Conservation (phyloP, 257 asterid genomes). For the Solanum piurae region DNA sequence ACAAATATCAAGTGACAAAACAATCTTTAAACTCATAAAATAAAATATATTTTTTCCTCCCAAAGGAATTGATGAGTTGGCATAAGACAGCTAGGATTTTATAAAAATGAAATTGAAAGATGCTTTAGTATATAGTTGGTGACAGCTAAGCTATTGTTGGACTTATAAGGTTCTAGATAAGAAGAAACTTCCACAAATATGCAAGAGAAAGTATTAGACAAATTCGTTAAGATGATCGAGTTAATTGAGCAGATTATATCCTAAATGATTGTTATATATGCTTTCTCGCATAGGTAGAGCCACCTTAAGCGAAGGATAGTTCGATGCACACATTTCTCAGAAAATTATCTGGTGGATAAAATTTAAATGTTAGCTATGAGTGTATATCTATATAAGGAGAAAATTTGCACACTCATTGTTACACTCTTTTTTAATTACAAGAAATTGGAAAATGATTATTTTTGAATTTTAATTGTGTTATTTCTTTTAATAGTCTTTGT, state of each 20-base stretch:
- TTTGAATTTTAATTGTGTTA: accelerated
- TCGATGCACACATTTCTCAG: accelerated
- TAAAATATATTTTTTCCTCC: not conserved
- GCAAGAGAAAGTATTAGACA: not conserved
- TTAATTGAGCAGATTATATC: too few species aligned
- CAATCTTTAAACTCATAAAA: not conserved
- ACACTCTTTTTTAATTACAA: not conserved
- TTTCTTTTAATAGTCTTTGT: not conserved
- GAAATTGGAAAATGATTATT: not conserved
- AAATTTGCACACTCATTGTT: not conserved
- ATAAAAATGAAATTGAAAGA: not conserved
- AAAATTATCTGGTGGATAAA: too few species aligned
- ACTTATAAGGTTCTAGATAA: not conserved
- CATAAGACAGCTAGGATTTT: not conserved
- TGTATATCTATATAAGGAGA: too few species aligned
- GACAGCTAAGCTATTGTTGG: slow-evolving; percentile 3
- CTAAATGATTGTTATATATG: too few species aligned
- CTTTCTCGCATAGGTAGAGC: accelerated
- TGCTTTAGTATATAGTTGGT: not conserved
- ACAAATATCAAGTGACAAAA: not conserved
- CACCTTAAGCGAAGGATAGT: too few species aligned
- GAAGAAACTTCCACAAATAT: not conserved
- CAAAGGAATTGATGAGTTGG: not conserved
- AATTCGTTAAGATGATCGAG: not conserved
- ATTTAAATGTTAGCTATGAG: too few species aligned